Conservation (phyloP, 139 green algal genomes). For the Picochlorum sp. region DNA sequence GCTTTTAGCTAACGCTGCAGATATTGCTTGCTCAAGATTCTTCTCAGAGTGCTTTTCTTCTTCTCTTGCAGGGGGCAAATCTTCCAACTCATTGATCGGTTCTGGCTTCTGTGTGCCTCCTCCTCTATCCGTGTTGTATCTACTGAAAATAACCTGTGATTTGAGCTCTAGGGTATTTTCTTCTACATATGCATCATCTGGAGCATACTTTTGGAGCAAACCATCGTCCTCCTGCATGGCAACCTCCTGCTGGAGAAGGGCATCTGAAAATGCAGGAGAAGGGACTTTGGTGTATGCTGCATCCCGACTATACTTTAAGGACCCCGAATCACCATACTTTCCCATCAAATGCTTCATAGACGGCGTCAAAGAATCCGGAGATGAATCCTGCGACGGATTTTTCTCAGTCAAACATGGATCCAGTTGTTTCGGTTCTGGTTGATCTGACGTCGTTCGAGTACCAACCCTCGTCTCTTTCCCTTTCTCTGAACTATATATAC, state of each 20-base stretch:
- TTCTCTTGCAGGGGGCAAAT: neutral
- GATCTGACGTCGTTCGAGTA: too few species aligned
- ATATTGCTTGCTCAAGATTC: constrained; percentile 26
- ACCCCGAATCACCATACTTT: constrained; percentile 21
- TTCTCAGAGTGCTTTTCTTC: neutral
- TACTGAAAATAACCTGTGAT: constrained; percentile 13
- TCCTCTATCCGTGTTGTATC: neutral
- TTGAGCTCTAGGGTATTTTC: constrained; percentile 30
- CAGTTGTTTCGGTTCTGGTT: too few species aligned
- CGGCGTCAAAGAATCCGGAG: constrained; percentile 22
- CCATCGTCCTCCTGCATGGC: neutral
- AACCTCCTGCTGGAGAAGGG: too few species aligned
- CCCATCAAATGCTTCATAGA: constrained; percentile 32
- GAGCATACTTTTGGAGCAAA: neutral
- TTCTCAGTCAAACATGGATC: too few species aligned
- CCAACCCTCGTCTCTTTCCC: too few species aligned
- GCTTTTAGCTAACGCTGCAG: constrained; percentile 9
- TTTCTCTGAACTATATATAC: neutral
- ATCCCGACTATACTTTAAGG: neutral
- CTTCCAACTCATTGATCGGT: too few species aligned
- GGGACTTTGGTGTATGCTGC: neutral
- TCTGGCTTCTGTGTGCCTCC: neutral
- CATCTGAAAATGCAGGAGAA: neutral
- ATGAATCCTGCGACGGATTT: constrained; percentile 13
- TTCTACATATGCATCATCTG: constrained; percentile 3